Base-by-base conservation (phyloP, 1,139 yeast species). In the Pichia sp. region DNA sequence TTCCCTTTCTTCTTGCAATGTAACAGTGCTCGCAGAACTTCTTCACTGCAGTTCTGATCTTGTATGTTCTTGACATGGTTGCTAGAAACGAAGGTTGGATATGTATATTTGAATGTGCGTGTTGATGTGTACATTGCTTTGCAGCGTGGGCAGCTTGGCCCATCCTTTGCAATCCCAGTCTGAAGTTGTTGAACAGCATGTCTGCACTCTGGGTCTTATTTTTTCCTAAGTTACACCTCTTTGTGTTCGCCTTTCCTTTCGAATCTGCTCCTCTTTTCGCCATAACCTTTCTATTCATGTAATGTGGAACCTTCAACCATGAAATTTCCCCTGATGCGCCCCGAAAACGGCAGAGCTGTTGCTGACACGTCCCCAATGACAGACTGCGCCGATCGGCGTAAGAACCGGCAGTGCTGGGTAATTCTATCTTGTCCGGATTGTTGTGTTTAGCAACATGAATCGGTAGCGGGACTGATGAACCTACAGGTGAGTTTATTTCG, bases 1-100 rank as follows among this genome's bases (percentile, higher is more conserved):
- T 79, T 41, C 98, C 98, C 73, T 91, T 92, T 73, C 98, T 84
- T 73, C 95, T 86, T 16, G 93, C 97, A 73, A 89, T 79, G 69
- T 91, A 92, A 70, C 99, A 93, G 68, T 90, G 95, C 52, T 85
- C 79, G 71, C 98, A 93, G 71, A 89, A 86, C 75, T 87, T 91
- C 76, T 91, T 91, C 55, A 93, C 96, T 0, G 97, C 82, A 4
- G 97, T 85, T 64, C 84, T 78, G 50, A 84, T 86, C 67, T 85
- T 85, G 75, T 84, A 83, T 6, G 85, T 81, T 67, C 90, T 74
- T 52, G 67, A 53, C 38, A 65, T 46, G 12, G 56, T 54, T 10
- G 52, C 53, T 20, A 63, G 30, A 33, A 61, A 48, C 1, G 56
- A 52, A 3, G 52, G 57, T 55, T 59, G 44, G 43, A 45, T 36